Conservation (phyloP, 352 stramenopile species). For the Stephanocyclus meneghinianus region DNA sequence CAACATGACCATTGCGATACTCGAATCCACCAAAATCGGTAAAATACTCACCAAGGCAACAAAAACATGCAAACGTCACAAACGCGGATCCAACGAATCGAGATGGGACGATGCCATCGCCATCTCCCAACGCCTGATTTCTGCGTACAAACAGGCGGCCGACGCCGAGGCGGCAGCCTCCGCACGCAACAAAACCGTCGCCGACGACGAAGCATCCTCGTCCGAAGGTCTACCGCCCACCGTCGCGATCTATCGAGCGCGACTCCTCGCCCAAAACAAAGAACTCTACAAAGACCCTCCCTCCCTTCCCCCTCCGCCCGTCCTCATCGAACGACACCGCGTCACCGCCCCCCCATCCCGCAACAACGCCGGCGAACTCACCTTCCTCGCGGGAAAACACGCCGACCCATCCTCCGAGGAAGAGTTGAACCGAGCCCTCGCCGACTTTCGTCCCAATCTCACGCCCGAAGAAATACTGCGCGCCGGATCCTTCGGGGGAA, state of each 20-base stretch:
- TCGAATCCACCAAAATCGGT: conserved; percentile 62
- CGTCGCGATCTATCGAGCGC: conserved; percentile 48
- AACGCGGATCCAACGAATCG: conserved; percentile 33
- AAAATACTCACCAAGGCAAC: conserved; percentile 56
- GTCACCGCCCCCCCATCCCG: conserved; percentile 51
- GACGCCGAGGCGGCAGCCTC: conserved; percentile 10
- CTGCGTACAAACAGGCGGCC: conserved; percentile 48
- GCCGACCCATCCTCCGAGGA: conserved; percentile 13
- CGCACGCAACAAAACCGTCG: neutral
- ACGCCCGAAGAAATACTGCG: conserved; percentile 78
- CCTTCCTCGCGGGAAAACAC: conserved; percentile 35
- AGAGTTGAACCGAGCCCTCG: conserved; percentile 30
- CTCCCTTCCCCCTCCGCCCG: conserved; percentile 47
- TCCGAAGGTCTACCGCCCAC: conserved; percentile 39
- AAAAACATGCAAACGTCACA: conserved; percentile 59
- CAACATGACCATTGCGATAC: conserved; percentile 31
- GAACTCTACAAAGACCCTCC: conserved; percentile 82
- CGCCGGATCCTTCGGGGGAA: conserved; percentile 78
- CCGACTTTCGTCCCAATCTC: conserved; percentile 82
- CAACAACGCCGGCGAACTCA: conserved; percentile 58
- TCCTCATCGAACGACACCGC: conserved; percentile 49
- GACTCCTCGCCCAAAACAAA: conserved; percentile 69
- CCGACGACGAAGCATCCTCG: neutral
- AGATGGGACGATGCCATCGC: conserved; percentile 45
- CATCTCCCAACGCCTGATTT: conserved; percentile 36